phyloP scores from a whole-genome alignment of 2,329 filamentous ascomycete genomes.

The Microdochium nivale region DNA sequence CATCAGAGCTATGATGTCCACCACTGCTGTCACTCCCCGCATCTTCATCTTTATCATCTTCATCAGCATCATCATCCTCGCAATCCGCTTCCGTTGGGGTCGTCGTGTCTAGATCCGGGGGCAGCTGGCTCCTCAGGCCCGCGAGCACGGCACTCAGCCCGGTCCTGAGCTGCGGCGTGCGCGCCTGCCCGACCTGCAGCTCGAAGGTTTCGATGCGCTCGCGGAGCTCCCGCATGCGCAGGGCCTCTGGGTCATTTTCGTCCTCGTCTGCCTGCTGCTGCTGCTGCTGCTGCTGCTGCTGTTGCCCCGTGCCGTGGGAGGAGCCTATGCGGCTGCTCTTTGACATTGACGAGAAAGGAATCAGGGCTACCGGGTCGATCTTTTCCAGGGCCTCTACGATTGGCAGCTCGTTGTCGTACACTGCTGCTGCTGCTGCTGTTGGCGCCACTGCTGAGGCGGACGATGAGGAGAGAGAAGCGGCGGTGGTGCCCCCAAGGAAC shows the following conservation, averaged over 20 bases:
- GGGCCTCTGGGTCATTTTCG: conserved; percentile 6
- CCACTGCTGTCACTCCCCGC: neutral
- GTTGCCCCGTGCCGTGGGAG: neutral
- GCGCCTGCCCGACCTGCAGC: conserved; percentile 11
- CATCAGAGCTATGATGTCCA: neutral
- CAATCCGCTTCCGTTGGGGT: neutral
- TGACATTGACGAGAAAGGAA: neutral
- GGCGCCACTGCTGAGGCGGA: neutral
- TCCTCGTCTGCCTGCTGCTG: conserved; percentile 4
- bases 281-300: no score
- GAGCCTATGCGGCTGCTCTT: neutral
- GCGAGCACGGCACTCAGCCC: conserved; percentile 18
- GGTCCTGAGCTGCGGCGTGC: conserved; percentile 14
- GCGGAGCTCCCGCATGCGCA: conserved; percentile 13
- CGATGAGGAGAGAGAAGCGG: neutral
- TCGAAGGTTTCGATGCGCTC: conserved; percentile 19
- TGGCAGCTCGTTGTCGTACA: conserved; percentile 25
- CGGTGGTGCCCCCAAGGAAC: conserved; percentile 23
- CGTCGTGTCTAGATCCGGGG: neutral
- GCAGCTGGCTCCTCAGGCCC: conserved; percentile 15
- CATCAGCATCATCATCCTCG: conserved; percentile 3
- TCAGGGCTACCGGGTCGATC: neutral
- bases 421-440: conserved; percentile 7
- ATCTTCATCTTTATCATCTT: conserved; percentile 1
- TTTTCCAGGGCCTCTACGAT: conserved; percentile 1